Percentiles rank a stretch among this genome's conserved stretches.
These are phyloP conservation scores for Elsinoe batatas DNA, from an alignment of 2,329 filamentous ascomycete genomes.

Conservation along the genomic window DNA sequence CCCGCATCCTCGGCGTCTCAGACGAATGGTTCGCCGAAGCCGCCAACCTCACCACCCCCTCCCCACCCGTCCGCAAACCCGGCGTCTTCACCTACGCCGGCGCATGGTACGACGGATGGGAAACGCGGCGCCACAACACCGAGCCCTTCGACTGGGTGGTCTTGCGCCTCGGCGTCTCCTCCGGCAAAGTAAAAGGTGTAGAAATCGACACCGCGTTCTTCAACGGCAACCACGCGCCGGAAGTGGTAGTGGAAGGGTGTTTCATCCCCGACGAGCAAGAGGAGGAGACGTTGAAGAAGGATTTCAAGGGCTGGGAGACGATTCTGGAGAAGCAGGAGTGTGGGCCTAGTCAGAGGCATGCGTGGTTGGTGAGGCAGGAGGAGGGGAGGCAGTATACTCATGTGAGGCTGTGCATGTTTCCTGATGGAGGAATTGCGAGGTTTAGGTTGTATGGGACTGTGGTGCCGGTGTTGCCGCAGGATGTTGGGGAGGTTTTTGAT, in stretches of 20 bases:
- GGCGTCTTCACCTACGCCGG: constrained; percentile 51
- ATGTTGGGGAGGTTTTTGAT: constrained; percentile 58
- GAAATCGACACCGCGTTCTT: constrained; percentile 78
- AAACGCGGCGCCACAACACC: constrained; percentile 51
- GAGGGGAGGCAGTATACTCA: constrained; percentile 65
- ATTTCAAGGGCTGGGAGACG: constrained; percentile 52
- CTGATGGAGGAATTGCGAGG: constrained; percentile 72
- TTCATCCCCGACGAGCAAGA: constrained; percentile 56
- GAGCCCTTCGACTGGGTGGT: constrained; percentile 51
- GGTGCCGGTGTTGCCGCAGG: constrained; percentile 63
- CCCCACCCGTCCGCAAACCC: constrained; percentile 45
- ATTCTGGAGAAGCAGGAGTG: constrained; percentile 62
- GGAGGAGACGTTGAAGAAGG: constrained; percentile 44
- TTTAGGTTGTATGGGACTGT: constrained; percentile 70
- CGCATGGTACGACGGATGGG: constrained; percentile 58
- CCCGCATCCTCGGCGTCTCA: constrained; percentile 45
- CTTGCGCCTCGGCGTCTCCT: constrained; percentile 51
- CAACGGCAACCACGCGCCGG: constrained; percentile 71
- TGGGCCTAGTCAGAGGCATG: constrained; percentile 63
- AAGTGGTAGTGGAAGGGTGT: constrained; percentile 66
- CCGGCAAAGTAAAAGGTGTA: constrained; percentile 61
- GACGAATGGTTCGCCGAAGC: constrained; percentile 55
- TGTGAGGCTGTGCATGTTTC: constrained; percentile 73
- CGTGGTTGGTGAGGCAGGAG: constrained; percentile 52
- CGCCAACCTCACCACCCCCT: constrained; percentile 49